Evolutionary conservation across 2,329 filamentous ascomycete species (phyloP).

Genomic region (Ophiocordyceps polyrhachis-furcata): DNA sequence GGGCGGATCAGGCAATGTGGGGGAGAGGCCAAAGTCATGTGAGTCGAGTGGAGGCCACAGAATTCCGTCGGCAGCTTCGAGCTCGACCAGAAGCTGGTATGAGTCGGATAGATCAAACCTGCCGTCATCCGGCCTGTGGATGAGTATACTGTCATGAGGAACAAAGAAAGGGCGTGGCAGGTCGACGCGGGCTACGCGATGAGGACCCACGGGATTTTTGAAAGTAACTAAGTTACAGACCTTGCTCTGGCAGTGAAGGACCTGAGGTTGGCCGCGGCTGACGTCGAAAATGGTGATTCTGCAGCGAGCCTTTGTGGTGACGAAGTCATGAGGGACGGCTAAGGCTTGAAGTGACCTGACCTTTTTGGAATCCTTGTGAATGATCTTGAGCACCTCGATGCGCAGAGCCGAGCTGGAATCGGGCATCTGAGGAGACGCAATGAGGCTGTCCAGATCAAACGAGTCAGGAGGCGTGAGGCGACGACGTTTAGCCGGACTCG

Average conservation of each 20-base stretch:
- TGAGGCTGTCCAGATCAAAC: conserved; percentile 14
- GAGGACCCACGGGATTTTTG: conserved; percentile 25
- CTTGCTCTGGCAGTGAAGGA: conserved; percentile 35
- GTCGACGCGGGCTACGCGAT: conserved; percentile 28
- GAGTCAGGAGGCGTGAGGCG: conserved; percentile 23
- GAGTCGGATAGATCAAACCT: conserved; percentile 28
- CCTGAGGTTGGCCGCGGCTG: conserved; percentile 16
- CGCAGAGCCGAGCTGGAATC: conserved; percentile 24
- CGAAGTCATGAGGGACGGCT: conserved; percentile 11
- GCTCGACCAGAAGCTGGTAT: conserved; percentile 31
- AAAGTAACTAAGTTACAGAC: conserved; percentile 32
- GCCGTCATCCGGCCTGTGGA: conserved; percentile 27
- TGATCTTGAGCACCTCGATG: conserved; percentile 33
- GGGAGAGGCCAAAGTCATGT: conserved; percentile 13
- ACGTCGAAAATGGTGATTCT: conserved; percentile 19
- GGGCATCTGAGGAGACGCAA: conserved; percentile 11
- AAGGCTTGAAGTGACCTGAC: conserved; percentile 11
- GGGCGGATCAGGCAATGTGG: conserved; percentile 5
- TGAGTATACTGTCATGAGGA: conserved; percentile 29
- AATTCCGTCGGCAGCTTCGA: conserved; percentile 29
- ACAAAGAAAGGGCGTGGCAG: conserved; percentile 30
- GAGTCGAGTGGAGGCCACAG: conserved; percentile 33
- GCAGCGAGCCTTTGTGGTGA: conserved; percentile 17
- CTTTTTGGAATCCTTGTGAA: conserved; percentile 26
- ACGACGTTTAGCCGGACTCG: conserved; percentile 29